Evolutionary conservation across 2,329 filamentous ascomycete genomes (phyloP).

Genomic region (Sporothrix pseudoabietina): DNA sequence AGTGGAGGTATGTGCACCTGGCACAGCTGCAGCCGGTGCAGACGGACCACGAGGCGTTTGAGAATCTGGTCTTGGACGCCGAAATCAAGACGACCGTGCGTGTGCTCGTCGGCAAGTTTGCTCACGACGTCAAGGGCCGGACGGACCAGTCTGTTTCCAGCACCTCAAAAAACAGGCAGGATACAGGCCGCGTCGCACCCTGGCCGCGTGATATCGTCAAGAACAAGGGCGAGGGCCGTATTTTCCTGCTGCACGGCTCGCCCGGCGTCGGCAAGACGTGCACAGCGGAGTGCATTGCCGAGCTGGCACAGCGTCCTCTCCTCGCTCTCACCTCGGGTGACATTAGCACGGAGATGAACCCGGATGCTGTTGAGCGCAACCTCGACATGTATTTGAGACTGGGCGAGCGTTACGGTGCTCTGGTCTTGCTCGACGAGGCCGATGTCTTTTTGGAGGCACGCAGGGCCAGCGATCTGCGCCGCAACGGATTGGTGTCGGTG

Average conservation of each 20-base stretch:
- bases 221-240: slow-evolving; percentile 49
- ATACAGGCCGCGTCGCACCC: slow-evolving; percentile 42
- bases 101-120: slow-evolving; percentile 52
- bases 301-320: slow-evolving; percentile 54
- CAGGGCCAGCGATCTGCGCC: slow-evolving; percentile 46
- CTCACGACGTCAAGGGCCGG: slow-evolving; percentile 45
- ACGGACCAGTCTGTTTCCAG: neutral
- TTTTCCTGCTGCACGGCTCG: slow-evolving; percentile 28
- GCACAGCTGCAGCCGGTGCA: slow-evolving; percentile 46
- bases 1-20: slow-evolving; percentile 50
- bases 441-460: slow-evolving; percentile 62
- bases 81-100: slow-evolving; percentile 53
- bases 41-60: slow-evolving; percentile 53
- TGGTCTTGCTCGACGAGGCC: slow-evolving; percentile 61
- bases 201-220: slow-evolving; percentile 50
- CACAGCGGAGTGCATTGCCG: slow-evolving; percentile 58
- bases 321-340: slow-evolving; percentile 56
- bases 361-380: slow-evolving; percentile 46
- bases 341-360: slow-evolving; percentile 44
- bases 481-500: slow-evolving; percentile 53
- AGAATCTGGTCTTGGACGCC: slow-evolving; percentile 53
- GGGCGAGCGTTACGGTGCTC: slow-evolving; percentile 53
- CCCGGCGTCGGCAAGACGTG: slow-evolving; percentile 55
- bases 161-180: neutral
- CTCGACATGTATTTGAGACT: slow-evolving; percentile 52